A percentile compares a stretch with the other conserved stretches of the same genome.
Evolutionary conservation across 2,329 filamentous ascomycete species (phyloP).

Genomic region (Sclerotinia glacialis): DNA sequence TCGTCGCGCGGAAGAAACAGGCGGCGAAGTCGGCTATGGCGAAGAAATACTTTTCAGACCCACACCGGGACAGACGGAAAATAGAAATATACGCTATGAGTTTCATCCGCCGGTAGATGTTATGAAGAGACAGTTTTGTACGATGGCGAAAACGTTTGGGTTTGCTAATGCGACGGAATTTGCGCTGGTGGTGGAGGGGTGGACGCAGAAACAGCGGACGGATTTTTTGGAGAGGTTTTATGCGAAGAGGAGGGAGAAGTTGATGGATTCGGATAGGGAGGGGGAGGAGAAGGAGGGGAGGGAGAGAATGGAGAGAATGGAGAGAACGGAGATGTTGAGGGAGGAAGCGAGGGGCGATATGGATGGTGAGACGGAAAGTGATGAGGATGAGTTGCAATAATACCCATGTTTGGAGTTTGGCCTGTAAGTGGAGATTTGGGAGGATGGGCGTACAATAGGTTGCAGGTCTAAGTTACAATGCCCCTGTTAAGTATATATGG

Average conservation of each 20-base stretch:
- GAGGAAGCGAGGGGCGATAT: not conserved
- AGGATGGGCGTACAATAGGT: not conserved
- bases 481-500: not conserved
- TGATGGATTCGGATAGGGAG: slow-evolving; percentile 24
- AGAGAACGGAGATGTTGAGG: not conserved
- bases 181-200: slow-evolving; percentile 83
- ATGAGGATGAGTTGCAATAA: slow-evolving; percentile 9
- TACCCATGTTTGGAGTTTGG: not conserved
- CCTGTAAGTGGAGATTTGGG: not conserved
- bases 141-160: slow-evolving; percentile 78
- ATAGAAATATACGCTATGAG: slow-evolving; percentile 33
- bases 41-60: slow-evolving; percentile 58
- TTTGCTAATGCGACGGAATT: slow-evolving; percentile 78
- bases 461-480: not conserved
- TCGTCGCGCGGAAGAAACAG: slow-evolving; percentile 56
- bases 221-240: slow-evolving; percentile 82
- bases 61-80: slow-evolving; percentile 34
- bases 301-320: not conserved
- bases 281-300: not conserved
- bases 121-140: slow-evolving; percentile 79
- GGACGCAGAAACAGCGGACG: slow-evolving; percentile 79
- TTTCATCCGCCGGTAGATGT: slow-evolving; percentile 68
- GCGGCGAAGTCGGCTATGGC: slow-evolving; percentile 47
- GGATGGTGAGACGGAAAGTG: slow-evolving; percentile 12
- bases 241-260: slow-evolving; percentile 48